Base-by-base conservation (phyloP, 805 yeast genomes). In the Yarrowia porcina region DNA sequence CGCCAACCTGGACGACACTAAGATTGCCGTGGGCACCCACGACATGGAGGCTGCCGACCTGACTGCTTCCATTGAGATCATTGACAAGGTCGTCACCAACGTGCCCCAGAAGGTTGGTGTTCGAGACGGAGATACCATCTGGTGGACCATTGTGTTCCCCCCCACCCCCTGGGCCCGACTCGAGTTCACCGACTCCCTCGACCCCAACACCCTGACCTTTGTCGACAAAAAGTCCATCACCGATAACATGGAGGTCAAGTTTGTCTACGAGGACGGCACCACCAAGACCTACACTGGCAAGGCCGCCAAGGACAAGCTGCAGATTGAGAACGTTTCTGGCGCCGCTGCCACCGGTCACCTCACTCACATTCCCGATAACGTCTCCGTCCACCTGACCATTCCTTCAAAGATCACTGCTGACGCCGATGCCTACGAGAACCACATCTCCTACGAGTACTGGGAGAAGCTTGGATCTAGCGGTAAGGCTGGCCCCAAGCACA, bases 91-190 rank as follows among this genome's bases (percentile, higher is more conserved):
- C 15, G 18, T 32, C 13, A 13, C 56, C 17, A 47, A 20, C 27
- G 13, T 7, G 13, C 13, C 18, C 15, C 36, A n/a, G 18, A 44
- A 44, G 35, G 35, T 12, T 13, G 50, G 50, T 4, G 11, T 3
- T 13, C 35, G 50, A 15, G 35, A 20, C 4, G 56, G 39, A 2
- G 28, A 21, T 17, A 9, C 9, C 39, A 32, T 47, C 38, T 47
- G 56, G 56, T 30, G 56, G 56, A 32, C 56, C 18, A 20, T 47
- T n/a, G 21, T 32, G 7, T 32, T 44, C 35, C 50, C 50, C 8
- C 21, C 21, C 3, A 27, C 35, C 9, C 50, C 50, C 50, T 44
- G 33, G 35, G 50, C 21, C 33, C 50, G 50, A n/a, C 50, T 44
- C 23, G 35, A 44, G 35, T 44, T 44, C 35, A 17, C 11, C 9